Evolutionary conservation across 805 yeast genomes (phyloP).

Genomic region (Teunomyces cretensis): DNA sequence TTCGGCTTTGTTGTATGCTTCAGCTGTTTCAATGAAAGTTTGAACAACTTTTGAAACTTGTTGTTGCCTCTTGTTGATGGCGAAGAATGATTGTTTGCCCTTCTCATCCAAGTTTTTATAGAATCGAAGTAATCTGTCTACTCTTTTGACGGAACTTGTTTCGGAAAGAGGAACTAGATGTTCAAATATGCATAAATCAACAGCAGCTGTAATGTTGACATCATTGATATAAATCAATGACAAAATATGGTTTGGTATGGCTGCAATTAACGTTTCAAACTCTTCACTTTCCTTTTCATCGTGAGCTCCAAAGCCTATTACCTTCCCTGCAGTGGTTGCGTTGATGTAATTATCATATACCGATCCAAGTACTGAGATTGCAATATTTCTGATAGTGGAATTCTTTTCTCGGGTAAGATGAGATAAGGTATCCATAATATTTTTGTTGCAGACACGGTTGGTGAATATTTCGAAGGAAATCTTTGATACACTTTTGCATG

Average conservation of each 20-base stretch:
- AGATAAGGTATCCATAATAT: conserved; percentile 53
- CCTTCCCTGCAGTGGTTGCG: conserved; percentile 11
- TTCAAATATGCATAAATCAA: conserved; percentile 63
- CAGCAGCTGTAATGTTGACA: conserved; percentile 57
- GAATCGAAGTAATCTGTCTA: conserved; percentile 51
- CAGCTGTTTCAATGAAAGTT: conserved; percentile 51
- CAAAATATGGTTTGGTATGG: conserved; percentile 66
- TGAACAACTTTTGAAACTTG: conserved; percentile 53
- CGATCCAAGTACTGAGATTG: conserved; percentile 54
- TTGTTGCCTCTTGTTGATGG: conserved; percentile 68
- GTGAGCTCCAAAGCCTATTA: conserved; percentile 31
- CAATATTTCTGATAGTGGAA: conserved; percentile 58
- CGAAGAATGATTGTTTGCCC: conserved; percentile 62
- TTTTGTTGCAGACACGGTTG: conserved; percentile 44
- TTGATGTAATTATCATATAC: conserved; percentile 51
- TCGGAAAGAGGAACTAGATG: conserved; percentile 56
- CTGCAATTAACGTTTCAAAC: conserved; percentile 32
- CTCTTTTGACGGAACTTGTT: conserved; percentile 45
- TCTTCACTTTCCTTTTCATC: conserved; percentile 22
- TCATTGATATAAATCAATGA: conserved; percentile 75
- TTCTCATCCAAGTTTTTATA: conserved; percentile 51
- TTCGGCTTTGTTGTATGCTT: conserved; percentile 30
- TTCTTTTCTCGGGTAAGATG: conserved; percentile 74
- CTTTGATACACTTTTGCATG: conserved; percentile 52
- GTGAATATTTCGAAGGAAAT: conserved; percentile 50